phyloP scores from a whole-genome alignment of 352 stramenopile species.

The Thraustochytrium aureum region DNA sequence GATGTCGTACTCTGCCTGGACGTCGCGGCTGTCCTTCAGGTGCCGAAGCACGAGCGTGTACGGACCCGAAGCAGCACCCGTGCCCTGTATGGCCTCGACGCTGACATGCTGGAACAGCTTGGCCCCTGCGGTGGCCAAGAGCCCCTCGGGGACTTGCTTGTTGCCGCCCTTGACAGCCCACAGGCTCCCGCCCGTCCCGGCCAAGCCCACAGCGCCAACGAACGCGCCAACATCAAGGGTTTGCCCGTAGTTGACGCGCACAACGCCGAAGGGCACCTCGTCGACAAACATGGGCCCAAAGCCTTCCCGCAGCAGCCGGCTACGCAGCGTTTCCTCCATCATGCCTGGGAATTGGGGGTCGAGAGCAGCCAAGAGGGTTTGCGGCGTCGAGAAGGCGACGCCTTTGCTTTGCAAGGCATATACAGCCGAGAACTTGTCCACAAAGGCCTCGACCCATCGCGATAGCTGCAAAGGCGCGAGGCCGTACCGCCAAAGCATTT shows the following conservation, averaged over 20 bases:
- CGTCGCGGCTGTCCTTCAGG: neutral
- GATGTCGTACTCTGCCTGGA: constrained; percentile 43
- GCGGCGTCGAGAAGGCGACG: constrained; percentile 25
- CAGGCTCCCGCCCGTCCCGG: constrained; percentile 50
- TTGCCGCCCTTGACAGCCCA: constrained; percentile 56
- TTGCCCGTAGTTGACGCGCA: constrained; percentile 59
- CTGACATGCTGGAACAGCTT: neutral
- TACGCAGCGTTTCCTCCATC: neutral
- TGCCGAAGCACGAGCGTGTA: neutral
- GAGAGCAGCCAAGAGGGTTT: neutral
- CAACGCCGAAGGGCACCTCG: constrained; percentile 55
- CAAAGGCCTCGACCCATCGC: neutral
- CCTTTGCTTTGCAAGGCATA: constrained; percentile 15
- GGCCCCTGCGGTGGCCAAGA: neutral
- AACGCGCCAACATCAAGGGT: constrained; percentile 56
- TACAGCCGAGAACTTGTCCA: constrained; percentile 16
- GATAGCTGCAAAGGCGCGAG: constrained; percentile 24
- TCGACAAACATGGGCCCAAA: constrained; percentile 51
- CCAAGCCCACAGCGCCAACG: constrained; percentile 51
- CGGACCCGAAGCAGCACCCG: neutral
- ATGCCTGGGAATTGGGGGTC: neutral
- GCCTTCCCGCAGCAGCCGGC: neutral
- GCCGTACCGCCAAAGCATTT: constrained; percentile 57
- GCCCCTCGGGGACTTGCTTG: constrained; percentile 31
- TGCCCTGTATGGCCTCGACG: neutral